Evolutionary conservation across 129 eudicot genomes (phyloP).

Genomic region (Centaurea solstitialis): DNA sequence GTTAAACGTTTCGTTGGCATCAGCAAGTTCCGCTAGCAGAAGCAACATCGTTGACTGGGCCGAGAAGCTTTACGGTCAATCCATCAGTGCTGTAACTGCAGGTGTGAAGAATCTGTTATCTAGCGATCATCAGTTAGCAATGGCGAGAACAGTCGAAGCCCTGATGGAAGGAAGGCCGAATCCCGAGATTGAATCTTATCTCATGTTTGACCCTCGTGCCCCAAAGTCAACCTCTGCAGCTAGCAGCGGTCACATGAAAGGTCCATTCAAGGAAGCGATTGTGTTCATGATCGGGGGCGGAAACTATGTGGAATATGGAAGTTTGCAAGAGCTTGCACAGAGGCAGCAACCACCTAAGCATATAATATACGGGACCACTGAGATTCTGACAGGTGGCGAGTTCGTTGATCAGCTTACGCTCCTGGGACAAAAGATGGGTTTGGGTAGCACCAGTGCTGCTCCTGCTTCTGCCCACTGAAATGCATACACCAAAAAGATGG

Average conservation of each 20-base stretch:
- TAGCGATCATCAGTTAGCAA: conserved; percentile 79
- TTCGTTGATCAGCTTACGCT: conserved; percentile 88
- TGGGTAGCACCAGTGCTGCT: conserved; percentile 43
- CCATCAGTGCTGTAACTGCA: conserved; percentile 96
- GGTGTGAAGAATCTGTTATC: conserved; percentile 89
- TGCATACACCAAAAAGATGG: conserved; percentile 4
- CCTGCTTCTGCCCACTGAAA: conserved; percentile 33
- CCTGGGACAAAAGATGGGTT: conserved; percentile 93
- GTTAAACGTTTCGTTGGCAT: conserved; percentile 71
- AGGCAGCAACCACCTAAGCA: conserved; percentile 77
- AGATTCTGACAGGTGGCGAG: conserved; percentile 85
- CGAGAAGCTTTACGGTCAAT: conserved; percentile 92
- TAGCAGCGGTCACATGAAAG: conserved; percentile 65
- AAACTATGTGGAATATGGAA: conserved; percentile 86
- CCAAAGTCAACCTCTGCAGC: conserved; percentile 81
- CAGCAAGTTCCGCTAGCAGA: conserved; percentile 84
- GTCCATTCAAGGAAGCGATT: conserved; percentile 91
- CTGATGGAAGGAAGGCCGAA: conserved; percentile 91
- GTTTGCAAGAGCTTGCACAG: conserved; percentile 79
- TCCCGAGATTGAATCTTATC: conserved; percentile 89
- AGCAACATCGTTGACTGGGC: conserved; percentile 97
- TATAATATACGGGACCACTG: conserved; percentile 88
- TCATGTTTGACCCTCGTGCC: conserved; percentile 91
- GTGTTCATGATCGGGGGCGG: conserved; percentile 98
- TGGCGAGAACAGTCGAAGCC: conserved; percentile 86